phyloP scores from a whole-genome alignment of 1,284 basidiomycete species.

The Cutaneotrichosporon cutaneum region DNA sequence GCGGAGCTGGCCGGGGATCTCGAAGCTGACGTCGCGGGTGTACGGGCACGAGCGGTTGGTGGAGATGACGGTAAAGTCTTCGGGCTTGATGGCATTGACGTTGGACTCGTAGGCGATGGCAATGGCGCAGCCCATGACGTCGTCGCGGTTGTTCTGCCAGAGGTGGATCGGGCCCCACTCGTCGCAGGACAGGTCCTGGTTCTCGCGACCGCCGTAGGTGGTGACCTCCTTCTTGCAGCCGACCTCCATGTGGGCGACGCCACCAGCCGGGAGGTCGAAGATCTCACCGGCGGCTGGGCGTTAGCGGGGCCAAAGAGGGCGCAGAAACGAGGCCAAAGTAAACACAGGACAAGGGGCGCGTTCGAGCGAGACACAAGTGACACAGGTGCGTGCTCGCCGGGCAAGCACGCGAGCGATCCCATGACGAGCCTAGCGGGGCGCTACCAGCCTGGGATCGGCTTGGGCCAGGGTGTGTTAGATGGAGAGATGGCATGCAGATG shows the following conservation, averaged over 20 bases:
- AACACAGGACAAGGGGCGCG: no score
- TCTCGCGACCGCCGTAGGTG: not conserved
- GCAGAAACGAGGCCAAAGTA: not conserved
- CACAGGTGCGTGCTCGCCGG: no score
- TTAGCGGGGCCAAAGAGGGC: not conserved
- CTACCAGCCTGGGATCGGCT: not conserved
- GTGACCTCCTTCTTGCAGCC: slow-evolving; percentile 11
- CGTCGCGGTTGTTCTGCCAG: not conserved
- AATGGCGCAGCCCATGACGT: slow-evolving; percentile 39
- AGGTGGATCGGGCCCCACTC: slow-evolving; percentile 7
- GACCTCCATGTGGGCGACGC: slow-evolving; percentile 18
- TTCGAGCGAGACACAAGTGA: no score
- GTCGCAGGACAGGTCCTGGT: not conserved
- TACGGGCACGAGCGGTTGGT: slow-evolving; percentile 71
- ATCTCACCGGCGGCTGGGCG: slow-evolving; percentile 30
- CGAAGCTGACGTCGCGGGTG: slow-evolving; percentile 63
- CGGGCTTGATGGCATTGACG: slow-evolving; percentile 59
- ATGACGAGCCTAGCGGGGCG: not conserved
- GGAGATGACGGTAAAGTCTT: slow-evolving; percentile 68
- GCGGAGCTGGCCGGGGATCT: slow-evolving; percentile 65
- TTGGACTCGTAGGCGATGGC: slow-evolving; percentile 69
- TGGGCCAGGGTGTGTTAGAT: not conserved
- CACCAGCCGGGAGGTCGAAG: slow-evolving; percentile 47
- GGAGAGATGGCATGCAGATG: not conserved
- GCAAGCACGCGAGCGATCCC: not conserved